Conservation (phyloP, 306 rosid species). For the Prunus mira region DNA sequence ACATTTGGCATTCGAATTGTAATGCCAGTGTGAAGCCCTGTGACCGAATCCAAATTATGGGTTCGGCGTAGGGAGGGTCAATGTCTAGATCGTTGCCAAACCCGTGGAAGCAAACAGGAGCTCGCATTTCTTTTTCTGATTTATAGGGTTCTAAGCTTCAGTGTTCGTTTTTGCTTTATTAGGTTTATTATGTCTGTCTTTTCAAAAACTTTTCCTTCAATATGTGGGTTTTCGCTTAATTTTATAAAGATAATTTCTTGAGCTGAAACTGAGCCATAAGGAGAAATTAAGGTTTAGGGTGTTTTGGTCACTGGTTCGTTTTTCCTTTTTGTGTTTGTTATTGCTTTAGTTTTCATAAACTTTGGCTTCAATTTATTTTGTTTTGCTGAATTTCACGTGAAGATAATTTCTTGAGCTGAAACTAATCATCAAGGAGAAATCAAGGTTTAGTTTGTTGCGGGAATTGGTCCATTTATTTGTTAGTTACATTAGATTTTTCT, state of each 20-base stretch:
- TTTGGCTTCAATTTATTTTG: too few relatives aligned
- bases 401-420: too few relatives aligned
- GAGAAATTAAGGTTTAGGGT: constrained; percentile 17
- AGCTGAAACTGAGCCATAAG: not conserved
- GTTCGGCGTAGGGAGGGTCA: not conserved
- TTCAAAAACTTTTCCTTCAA: not conserved
- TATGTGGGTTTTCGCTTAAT: not conserved
- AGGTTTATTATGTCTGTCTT: not conserved
- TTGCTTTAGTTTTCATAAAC: too few relatives aligned
- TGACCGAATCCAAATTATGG: not conserved
- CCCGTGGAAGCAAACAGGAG: not conserved
- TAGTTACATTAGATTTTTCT: not conserved
- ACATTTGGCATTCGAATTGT: not conserved
- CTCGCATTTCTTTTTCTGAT: not conserved
- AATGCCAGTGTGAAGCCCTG: not conserved
- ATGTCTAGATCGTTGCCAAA: not conserved
- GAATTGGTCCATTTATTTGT: not conserved
- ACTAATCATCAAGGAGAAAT: too few relatives aligned
- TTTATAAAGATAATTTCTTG: not conserved
- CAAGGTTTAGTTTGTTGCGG: not conserved
- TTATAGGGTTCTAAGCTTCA: not conserved
- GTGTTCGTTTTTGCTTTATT: not conserved
- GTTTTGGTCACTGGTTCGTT: not conserved
- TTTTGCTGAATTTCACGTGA: too few relatives aligned
- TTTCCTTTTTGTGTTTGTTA: not conserved